Evolutionary conservation across 495 filamentous ascomycete species (phyloP), one percentile per base, ranked within the genome.

Genomic region (Tuber magnatum): DNA sequence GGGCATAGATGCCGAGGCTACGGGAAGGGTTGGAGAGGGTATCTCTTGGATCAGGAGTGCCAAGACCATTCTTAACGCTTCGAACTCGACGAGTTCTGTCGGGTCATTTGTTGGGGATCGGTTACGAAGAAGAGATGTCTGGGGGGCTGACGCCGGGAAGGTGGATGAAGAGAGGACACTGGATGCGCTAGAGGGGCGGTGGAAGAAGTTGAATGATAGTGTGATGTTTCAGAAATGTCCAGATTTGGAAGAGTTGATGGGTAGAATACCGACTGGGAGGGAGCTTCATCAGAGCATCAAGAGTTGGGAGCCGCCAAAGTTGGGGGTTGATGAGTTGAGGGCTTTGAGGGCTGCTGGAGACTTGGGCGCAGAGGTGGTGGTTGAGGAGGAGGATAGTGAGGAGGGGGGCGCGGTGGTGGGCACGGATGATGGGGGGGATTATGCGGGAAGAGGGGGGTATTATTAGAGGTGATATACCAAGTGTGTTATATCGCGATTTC

Each of bases 161-260:
- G 83, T 91, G 32, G 95, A 97, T 81, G 95, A 99, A 84, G 88
- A 87, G n/a, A 86, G 92, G 70, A 92, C 97, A 1, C 86, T 97
- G 76, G 90, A 94, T 77, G 93, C 92, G 90, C 83, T 99, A 73
- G 91, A 97, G 82, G 86, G 86, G 70, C 97, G 97, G 83, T 99
- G 95, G 95, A 88, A 87, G 43, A 93, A 93, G 84, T 89, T 92
- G 85, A 99, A 99, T 83, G 93, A 97, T 84, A 96, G 92, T 22
- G 92, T 97, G 82, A 85, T 91, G 87, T 79, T 77, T 68, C 94
- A 98, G 80, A 40, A 86, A 9, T 87, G 98, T 44, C 92, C 93
- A 0, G 86, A 91, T 0, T 87, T 87, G 24, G 88, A 88, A 2
- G 88, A 90, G 18, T 83, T 97, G 12, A 83, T 96, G 3, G 86